Conservation (phyloP, 176 grass and related monocot species). For the bread wheat (Triticum aestivum) region IWGSC_CS_RefSeq_v2.1 NC_057813.1:350196689-350197188, state of each 20-base stretch:
- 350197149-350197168: too few relatives aligned
- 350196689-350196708: neutral
- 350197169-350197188: too few relatives aligned
- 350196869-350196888: neutral
- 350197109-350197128: too few relatives aligned
- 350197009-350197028: conserved; percentile 1
- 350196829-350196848: conserved; percentile 9
- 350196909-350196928: neutral
- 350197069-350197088: conserved; percentile 21
- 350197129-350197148: too few relatives aligned
- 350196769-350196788: neutral
- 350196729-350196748: neutral
- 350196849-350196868: neutral
- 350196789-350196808: neutral
- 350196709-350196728: neutral
- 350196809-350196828: neutral
- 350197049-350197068: conserved; percentile 1
- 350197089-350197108: neutral
- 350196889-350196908: neutral
- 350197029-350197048: neutral
- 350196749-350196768: neutral
- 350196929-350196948: neutral
- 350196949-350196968: neutral
- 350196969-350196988: neutral
- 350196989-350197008: neutral